Evolutionary conservation across 805 yeast genomes (phyloP).

Genomic region (Middelhovenomyces tepae): DNA sequence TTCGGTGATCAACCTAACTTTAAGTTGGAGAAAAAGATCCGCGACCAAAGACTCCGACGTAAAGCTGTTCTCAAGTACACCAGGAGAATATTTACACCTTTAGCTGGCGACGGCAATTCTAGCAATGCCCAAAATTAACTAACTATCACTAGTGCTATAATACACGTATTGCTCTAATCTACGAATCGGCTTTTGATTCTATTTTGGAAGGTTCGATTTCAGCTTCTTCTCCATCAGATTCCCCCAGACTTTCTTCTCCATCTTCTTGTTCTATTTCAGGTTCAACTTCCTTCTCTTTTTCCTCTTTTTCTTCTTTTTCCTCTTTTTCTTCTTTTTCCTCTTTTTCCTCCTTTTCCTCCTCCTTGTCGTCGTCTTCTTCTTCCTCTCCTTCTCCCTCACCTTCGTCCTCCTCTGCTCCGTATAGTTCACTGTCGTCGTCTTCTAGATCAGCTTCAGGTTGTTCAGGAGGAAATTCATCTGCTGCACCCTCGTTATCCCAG

Average conservation of each 20-base stretch:
- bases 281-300: constrained; percentile 38
- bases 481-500: constrained; percentile 74
- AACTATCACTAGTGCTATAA: no score
- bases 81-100: no score
- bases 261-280: constrained; percentile 40
- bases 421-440: constrained; percentile 48
- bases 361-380: constrained; percentile 46
- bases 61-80: no score
- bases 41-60: no score
- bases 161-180: no score
- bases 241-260: constrained; percentile 36
- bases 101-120: no score
- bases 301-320: constrained; percentile 32
- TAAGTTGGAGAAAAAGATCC: no score
- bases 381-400: constrained; percentile 38
- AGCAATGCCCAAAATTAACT: no score
- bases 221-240: constrained; percentile 32
- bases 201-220: no score
- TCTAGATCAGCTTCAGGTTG: constrained; percentile 56
- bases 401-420: constrained; percentile 30
- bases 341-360: constrained; percentile 13
- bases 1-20: no score
- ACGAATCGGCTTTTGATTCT: no score
- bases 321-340: constrained; percentile 12
- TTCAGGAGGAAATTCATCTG: constrained; percentile 70